phyloP scores from a whole-genome alignment of 331 rosid genomes.

The Malus hybrid region DNA sequence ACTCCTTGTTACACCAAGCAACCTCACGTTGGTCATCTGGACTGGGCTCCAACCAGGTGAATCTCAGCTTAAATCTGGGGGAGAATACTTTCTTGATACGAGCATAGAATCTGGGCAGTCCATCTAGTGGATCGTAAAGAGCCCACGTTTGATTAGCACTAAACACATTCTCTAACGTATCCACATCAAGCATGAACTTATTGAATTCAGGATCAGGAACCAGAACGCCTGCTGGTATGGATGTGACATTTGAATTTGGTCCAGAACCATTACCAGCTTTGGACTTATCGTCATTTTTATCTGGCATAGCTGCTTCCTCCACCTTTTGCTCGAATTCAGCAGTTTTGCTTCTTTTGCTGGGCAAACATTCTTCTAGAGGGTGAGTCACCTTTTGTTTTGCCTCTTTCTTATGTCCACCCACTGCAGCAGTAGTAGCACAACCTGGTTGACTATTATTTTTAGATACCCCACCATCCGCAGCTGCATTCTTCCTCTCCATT shows the following conservation, averaged over 20 bases:
- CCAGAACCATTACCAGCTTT: background rate
- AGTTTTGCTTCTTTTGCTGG: background rate
- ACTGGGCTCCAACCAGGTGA: slow-evolving; percentile 40
- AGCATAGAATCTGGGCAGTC: slow-evolving; percentile 55
- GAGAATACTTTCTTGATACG: slow-evolving; percentile 31
- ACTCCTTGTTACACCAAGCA: slow-evolving; percentile 27
- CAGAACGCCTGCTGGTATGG: background rate
- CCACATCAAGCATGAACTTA: slow-evolving; percentile 23
- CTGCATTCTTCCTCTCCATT: slow-evolving; percentile 21
- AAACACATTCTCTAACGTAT: slow-evolving; percentile 16
- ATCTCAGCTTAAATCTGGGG: slow-evolving; percentile 30
- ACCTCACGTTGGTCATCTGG: slow-evolving; percentile 29
- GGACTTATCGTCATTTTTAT: background rate
- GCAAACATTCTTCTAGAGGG: slow-evolving; percentile 4
- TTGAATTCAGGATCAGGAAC: slow-evolving; percentile 34
- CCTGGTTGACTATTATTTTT: slow-evolving; percentile 11
- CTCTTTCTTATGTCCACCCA: slow-evolving; percentile 19
- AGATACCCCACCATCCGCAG: slow-evolving; percentile 15
- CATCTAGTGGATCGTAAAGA: slow-evolving; percentile 30
- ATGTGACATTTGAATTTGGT: background rate
- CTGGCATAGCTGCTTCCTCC: slow-evolving; percentile 16
- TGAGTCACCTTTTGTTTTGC: slow-evolving; percentile 2
- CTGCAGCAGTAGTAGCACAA: slow-evolving; percentile 14
- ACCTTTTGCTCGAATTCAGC: slow-evolving; percentile 3
- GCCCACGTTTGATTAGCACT: slow-evolving; percentile 41